Conservation (phyloP, 2,329 filamentous ascomycete genomes). For the Colletotrichum brevisporum region DNA sequence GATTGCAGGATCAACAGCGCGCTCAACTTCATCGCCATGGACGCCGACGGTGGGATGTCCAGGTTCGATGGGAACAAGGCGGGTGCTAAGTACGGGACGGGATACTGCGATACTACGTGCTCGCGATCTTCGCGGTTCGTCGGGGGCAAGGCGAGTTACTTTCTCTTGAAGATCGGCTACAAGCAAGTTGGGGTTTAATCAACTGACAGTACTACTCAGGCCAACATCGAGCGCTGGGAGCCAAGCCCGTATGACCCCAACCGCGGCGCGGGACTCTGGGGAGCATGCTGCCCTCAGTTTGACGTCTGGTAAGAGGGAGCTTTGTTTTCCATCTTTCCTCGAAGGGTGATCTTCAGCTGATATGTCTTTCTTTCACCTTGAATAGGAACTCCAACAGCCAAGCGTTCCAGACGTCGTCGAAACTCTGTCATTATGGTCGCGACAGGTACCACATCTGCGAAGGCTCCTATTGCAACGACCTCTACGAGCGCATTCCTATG, state of each 20-base stretch:
- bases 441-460: conserved; percentile 26
- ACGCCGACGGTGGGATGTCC: conserved; percentile 62
- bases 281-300: conserved; percentile 71
- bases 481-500: conserved; percentile 62
- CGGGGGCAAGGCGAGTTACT: conserved; percentile 51
- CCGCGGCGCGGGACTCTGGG: conserved; percentile 62
- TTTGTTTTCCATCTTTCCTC: neutral
- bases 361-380: neutral
- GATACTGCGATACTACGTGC: conserved; percentile 65
- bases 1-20: conserved; percentile 77
- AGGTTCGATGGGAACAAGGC: conserved; percentile 59
- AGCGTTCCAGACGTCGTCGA: conserved; percentile 52
- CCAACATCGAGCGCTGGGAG: conserved; percentile 59
- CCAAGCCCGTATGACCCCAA: conserved; percentile 64
- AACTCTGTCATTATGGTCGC: conserved; percentile 12
- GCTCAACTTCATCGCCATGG: conserved; percentile 72
- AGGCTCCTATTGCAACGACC: conserved; percentile 38
- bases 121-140: conserved; percentile 62
- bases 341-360: neutral
- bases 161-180: neutral
- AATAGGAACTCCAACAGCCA: conserved; percentile 64
- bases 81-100: conserved; percentile 69
- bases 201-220: conserved; percentile 36
- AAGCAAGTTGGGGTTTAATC: neutral
- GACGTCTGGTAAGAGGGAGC: conserved; percentile 66